A percentile compares a stretch with the other conserved stretches of the same genome.
These are phyloP conservation scores for Botrytis cinerea DNA, from an alignment of 2,329 filamentous ascomycete genomes.

Conservation along the genomic window DNA sequence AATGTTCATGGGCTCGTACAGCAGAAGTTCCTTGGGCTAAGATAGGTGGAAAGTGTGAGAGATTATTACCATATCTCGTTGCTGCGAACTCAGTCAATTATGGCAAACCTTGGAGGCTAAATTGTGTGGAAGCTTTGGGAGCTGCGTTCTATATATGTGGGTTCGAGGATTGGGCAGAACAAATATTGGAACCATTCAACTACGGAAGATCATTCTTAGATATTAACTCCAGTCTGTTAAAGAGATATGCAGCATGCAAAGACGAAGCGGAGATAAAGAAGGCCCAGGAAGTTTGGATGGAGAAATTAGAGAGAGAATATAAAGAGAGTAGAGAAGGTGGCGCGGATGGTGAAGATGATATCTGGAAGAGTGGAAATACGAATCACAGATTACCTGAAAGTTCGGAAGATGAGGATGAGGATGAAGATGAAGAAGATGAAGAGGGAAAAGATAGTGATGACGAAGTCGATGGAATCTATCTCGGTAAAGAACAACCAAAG, in stretches of 20 bases:
- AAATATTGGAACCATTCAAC: constrained; percentile 79
- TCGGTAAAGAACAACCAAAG: constrained; percentile 56
- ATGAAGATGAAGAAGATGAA: constrained; percentile 46
- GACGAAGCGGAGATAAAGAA: constrained; percentile 82
- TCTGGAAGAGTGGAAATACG: constrained; percentile 89
- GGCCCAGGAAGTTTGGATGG: constrained; percentile 85
- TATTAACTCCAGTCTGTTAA: constrained; percentile 82
- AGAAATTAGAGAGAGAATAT: constrained; percentile 87
- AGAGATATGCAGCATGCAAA: constrained; percentile 79
- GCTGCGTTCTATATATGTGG: constrained; percentile 94
- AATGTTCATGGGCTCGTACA: constrained; percentile 94
- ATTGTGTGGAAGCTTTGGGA: constrained; percentile 92
- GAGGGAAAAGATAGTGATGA: constrained; percentile 50
- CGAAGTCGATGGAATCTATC: constrained; percentile 59
- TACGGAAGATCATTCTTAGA: constrained; percentile 88
- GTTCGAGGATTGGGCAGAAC: constrained; percentile 84
- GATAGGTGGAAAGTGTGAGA: constrained; percentile 91
- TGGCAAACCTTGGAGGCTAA: constrained; percentile 89
- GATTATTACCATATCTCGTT: constrained; percentile 89
- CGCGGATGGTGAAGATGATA: constrained; percentile 64
- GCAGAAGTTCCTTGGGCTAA: constrained; percentile 87
- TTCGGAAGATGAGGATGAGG: constrained; percentile 54
- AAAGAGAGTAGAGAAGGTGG: constrained; percentile 70
- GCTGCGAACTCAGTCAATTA: constrained; percentile 98
- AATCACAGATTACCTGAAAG: constrained; percentile 63